phyloP scores from a whole-genome alignment of 176 grass and related monocot genomes.

The Puccinellia tenuiflora region DNA sequence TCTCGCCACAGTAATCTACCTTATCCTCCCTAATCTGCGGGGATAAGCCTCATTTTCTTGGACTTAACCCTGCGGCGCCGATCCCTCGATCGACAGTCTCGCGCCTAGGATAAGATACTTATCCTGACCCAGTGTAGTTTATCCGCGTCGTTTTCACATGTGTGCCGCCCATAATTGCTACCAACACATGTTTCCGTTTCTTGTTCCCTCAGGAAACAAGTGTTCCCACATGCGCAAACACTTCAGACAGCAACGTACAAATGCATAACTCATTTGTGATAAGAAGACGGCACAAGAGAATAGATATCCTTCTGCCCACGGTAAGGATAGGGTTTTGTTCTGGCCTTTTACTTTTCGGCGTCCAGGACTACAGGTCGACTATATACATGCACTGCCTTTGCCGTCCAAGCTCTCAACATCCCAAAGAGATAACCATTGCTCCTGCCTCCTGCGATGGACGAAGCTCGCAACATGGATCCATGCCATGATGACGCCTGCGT shows the following conservation, averaged over 20 bases:
- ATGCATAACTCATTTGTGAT: neutral
- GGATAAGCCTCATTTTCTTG: slow-evolving; percentile 24
- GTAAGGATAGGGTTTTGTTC: neutral
- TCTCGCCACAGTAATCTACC: neutral
- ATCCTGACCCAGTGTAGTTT: slow-evolving; percentile 10
- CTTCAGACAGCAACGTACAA: neutral
- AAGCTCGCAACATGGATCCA: neutral
- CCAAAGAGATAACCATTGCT: slow-evolving; percentile 7
- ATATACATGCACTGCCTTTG: slow-evolving; percentile 14
- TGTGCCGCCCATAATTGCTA: slow-evolving; percentile 12
- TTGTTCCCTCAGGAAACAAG: neutral
- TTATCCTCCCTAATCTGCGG: slow-evolving; percentile 26
- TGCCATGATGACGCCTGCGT: neutral
- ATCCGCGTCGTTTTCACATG: slow-evolving; percentile 28
- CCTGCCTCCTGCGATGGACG: slow-evolving; percentile 27
- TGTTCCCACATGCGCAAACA: neutral
- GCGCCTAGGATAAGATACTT: slow-evolving; percentile 20
- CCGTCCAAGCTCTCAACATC: slow-evolving; percentile 3
- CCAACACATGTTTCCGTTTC: neutral
- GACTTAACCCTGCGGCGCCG: neutral
- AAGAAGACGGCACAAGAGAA: slow-evolving; percentile 1
- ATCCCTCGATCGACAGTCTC: neutral
- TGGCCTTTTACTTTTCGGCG: neutral
- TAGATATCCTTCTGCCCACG: neutral
- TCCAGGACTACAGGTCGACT: too few species aligned